Evolutionary conservation across 306 rosid genomes (phyloP).

Genomic region (Trifolium repens): DNA sequence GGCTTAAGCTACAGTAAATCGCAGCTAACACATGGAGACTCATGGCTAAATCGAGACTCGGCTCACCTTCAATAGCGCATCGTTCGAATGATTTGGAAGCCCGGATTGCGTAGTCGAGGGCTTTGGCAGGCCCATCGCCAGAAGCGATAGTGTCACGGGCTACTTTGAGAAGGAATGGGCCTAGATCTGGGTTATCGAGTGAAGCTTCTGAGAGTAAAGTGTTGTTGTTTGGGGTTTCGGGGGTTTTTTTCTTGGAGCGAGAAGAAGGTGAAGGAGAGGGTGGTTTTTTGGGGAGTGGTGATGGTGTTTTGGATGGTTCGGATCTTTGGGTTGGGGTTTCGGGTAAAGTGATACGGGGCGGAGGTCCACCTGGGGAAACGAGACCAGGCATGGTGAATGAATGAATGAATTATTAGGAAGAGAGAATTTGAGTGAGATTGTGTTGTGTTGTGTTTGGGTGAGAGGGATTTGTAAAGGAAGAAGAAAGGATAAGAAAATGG

Average conservation of each 20-base stretch:
- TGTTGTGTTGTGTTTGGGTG: neutral
- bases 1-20: constrained; percentile 83
- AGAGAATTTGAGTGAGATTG: neutral
- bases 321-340: constrained; percentile 61
- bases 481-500: neutral
- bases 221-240: constrained; percentile 59
- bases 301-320: constrained; percentile 63
- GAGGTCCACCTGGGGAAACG: constrained; percentile 71
- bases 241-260: constrained; percentile 72
- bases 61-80: constrained; percentile 77
- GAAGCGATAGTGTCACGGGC: constrained; percentile 94
- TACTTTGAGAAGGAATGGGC: constrained; percentile 88
- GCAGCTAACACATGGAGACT: constrained; percentile 96
- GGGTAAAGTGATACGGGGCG: constrained; percentile 69
- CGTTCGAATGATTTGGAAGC: constrained; percentile 95
- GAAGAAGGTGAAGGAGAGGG: constrained; percentile 86
- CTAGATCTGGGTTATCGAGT: constrained; percentile 98
- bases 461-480: neutral
- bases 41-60: constrained; percentile 94
- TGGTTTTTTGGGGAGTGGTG: constrained; percentile 66
- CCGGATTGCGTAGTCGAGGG: constrained; percentile 79
- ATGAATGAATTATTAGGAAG: neutral
- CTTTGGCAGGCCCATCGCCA: constrained; percentile 90
- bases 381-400: constrained; percentile 75
- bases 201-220: constrained; percentile 65